phyloP scores from a whole-genome alignment of 2,329 filamentous ascomycete genomes.

The Colletotrichum abscissum region DNA sequence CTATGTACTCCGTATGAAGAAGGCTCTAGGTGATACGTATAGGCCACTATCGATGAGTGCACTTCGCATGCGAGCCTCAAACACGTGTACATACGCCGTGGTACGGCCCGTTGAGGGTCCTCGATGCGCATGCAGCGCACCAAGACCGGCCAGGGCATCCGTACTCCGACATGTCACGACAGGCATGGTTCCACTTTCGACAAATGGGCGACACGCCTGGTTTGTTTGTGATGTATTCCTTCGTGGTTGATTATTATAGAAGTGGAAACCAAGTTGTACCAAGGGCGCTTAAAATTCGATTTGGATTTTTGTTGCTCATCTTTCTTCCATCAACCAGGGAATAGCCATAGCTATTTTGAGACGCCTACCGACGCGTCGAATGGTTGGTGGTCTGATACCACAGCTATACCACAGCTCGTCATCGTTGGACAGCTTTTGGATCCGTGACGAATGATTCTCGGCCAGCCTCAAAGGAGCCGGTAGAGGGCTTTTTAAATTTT shows the following conservation, averaged over 20 bases:
- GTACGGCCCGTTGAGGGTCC: slow-evolving; percentile 15
- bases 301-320: background rate
- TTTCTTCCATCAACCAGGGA: background rate
- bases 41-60: slow-evolving; percentile 3
- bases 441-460: background rate
- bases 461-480: background rate
- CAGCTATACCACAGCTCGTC: background rate
- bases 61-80: background rate
- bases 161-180: background rate
- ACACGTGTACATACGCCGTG: background rate
- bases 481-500: background rate
- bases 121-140: slow-evolving; percentile 8
- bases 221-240: background rate
- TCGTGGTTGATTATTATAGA: background rate
- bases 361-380: background rate
- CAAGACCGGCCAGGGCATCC: slow-evolving; percentile 1
- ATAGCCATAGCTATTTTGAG: slow-evolving; percentile 8
- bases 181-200: background rate
- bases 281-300: slow-evolving; percentile 16
- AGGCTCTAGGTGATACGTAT: background rate
- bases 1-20: background rate
- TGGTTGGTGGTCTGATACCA: background rate
- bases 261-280: background rate
- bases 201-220: slow-evolving; percentile 25
- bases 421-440: background rate